Base-by-base conservation (phyloP, 2,329 filamentous ascomycete genomes). In the Alternaria hordeiaustralica region DNA sequence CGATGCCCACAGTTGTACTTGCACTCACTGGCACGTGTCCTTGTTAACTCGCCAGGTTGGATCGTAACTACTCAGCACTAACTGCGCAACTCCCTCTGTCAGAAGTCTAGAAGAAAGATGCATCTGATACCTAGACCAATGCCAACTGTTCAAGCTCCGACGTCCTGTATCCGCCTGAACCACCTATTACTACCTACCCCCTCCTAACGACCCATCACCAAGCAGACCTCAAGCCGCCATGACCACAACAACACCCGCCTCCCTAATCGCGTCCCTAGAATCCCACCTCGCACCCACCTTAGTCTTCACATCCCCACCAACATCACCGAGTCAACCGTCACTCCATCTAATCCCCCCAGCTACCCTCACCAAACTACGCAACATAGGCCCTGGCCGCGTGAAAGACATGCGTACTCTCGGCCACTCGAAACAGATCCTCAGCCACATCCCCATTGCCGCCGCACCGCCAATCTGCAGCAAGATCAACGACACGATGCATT, bases 181-280 rank as follows among this genome's bases (percentile, higher is more conserved):
- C 13, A 53, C 49, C 49, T 53, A 47, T 46, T n/a, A 25, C 30
- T 45, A 44, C 36, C 28, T 25, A 23, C 10, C 33, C 21, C 18
- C 13, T 15, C 30, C 28, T 30, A 23, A 44, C 21, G 18, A 57
- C 20, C 33, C 11, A 44, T 21, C 21, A 51, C 11, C 10, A 56
- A 57, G 20, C 43, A 33, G 25, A 13, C 20, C 28, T 8, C 21
- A 41, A 15, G 11, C 15, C 11, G 41, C 51, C 21, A 55, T 60
- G 50, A 15, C 36, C 51, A 49, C 47, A 21, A 63, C 25, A 55
- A 49, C 26, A 49, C 62, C 49, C 26, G 12, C 63, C 21, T 63
- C 67, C 28, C 64, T 73, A 6, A 68, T 76, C 64, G 73, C 73
- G n/a, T 69, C 68, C 18, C 61, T 74, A 36, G 73, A 76, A 61